These are phyloP conservation scores for Phytopythium helicoides DNA, from an alignment of 352 stramenopile genomes.

Conservation along the genomic window DNA sequence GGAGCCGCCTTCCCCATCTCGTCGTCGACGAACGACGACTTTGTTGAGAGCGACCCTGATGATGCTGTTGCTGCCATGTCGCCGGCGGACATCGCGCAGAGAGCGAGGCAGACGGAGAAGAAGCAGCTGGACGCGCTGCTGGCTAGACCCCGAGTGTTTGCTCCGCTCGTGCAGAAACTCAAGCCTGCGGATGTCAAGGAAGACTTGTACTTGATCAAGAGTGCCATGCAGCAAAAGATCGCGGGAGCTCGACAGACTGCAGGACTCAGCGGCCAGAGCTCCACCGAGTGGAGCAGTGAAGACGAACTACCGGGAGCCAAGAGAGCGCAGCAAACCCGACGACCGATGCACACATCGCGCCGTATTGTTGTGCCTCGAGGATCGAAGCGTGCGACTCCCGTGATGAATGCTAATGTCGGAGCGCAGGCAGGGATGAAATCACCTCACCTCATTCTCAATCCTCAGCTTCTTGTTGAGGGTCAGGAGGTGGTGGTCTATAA, in stretches of 20 bases:
- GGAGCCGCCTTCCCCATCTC: background rate
- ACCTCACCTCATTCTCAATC: slow-evolving; percentile 17
- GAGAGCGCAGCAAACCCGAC: too few relatives aligned
- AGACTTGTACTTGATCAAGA: slow-evolving; percentile 42
- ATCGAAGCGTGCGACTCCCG: too few relatives aligned
- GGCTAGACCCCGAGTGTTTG: slow-evolving; percentile 47
- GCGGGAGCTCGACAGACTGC: background rate
- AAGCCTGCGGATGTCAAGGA: slow-evolving; percentile 22
- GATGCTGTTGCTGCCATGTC: slow-evolving; percentile 17
- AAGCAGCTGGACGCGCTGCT: slow-evolving; percentile 52
- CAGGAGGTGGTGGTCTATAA: slow-evolving; percentile 47
- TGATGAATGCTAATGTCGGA: background rate
- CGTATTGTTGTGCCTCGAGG: too few relatives aligned
- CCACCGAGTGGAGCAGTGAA: background rate
- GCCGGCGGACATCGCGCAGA: slow-evolving; percentile 25
- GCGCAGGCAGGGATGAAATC: background rate
- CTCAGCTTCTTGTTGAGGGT: slow-evolving; percentile 53
- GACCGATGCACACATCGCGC: too few relatives aligned
- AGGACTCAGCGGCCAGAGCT: background rate
- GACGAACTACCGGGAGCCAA: too few relatives aligned
- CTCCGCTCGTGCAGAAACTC: slow-evolving; percentile 35
- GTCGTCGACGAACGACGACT: background rate
- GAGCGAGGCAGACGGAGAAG: slow-evolving; percentile 48
- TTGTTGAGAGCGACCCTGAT: slow-evolving; percentile 18
- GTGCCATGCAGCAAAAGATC: slow-evolving; percentile 9